Percentiles rank a stretch among this genome's conserved stretches.
These are phyloP conservation scores for Lyophyllum semitale DNA, from an alignment of 768 basidiomycete genomes.

Conservation along the genomic window DNA sequence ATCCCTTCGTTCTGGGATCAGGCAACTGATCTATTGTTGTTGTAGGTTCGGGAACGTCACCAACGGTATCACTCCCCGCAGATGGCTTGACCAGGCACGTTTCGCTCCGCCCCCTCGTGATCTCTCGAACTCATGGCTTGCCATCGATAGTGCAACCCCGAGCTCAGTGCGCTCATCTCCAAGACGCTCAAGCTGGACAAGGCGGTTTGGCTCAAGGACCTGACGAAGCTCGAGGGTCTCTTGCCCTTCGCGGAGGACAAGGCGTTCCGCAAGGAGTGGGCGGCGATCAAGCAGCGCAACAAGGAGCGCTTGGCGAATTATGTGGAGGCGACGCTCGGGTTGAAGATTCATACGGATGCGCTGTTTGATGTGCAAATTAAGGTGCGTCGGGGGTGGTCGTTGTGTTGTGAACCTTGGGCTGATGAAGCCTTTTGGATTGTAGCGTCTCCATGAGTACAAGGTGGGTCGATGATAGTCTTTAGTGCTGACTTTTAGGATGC, in stretches of 20 bases:
- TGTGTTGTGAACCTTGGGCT: background rate
- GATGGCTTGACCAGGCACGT: slow-evolving; percentile 82
- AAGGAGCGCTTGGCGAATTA: slow-evolving; percentile 85
- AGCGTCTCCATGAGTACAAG: slow-evolving; percentile 94
- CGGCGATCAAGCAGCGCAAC: slow-evolving; percentile 84
- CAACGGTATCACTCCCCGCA: slow-evolving; percentile 92
- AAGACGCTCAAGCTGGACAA: slow-evolving; percentile 75
- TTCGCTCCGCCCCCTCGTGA: background rate
- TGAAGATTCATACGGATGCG: slow-evolving; percentile 71
- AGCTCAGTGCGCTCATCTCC: slow-evolving; percentile 82
- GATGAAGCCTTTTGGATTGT: background rate
- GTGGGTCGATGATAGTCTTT: slow-evolving; percentile 27
- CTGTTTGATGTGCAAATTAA: slow-evolving; percentile 94
- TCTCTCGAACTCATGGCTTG: background rate
- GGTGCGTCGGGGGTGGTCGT: slow-evolving; percentile 32
- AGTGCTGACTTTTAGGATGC: background rate
- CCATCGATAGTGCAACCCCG: slow-evolving; percentile 76
- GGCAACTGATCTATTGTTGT: background rate
- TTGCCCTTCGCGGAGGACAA: slow-evolving; percentile 72
- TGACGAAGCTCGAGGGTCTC: slow-evolving; percentile 77
- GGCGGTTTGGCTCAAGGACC: slow-evolving; percentile 82
- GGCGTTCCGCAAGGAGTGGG: slow-evolving; percentile 79
- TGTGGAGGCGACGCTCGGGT: slow-evolving; percentile 69
- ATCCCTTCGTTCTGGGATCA: background rate
- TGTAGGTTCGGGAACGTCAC: slow-evolving; percentile 86